A percentile compares a stretch with the other conserved stretches of the same genome.
Evolutionary conservation across 768 basidiomycete genomes (phyloP).

Genomic region (Filobasidium floriforme): DNA sequence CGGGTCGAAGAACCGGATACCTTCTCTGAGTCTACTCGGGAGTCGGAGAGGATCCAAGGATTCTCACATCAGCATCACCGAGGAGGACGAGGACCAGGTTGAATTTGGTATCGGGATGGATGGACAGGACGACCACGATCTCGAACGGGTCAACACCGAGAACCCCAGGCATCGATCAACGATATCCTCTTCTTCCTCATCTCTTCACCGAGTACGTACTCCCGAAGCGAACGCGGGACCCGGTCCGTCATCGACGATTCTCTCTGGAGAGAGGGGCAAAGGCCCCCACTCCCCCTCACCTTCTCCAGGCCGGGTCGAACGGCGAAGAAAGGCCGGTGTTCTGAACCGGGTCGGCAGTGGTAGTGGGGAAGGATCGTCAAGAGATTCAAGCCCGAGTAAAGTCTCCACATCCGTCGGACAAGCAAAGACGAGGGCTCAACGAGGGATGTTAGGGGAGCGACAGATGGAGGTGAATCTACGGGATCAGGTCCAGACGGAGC

Average conservation of each 20-base stretch:
- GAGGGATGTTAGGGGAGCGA: not conserved
- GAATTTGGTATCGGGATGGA: too few species aligned
- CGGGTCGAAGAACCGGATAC: not conserved
- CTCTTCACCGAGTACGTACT: too few species aligned
- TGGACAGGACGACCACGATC: too few species aligned
- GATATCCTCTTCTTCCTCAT: too few species aligned
- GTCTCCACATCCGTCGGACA: not conserved
- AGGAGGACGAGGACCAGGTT: not conserved
- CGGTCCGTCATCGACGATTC: not conserved
- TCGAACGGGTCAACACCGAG: too few species aligned
- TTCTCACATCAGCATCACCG: not conserved
- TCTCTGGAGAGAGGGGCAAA: not conserved
- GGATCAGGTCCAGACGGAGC: not conserved
- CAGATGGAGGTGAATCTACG: not conserved
- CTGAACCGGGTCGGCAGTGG: not conserved
- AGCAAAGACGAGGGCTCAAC: not conserved
- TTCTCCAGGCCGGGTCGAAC: slow-evolving; percentile 1
- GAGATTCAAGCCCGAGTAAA: not conserved
- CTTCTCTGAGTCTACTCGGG: slow-evolving; percentile 2
- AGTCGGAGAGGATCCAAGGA: not conserved
- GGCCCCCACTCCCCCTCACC: not conserved
- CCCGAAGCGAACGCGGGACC: not conserved
- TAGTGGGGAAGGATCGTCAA: slow-evolving; percentile 3
- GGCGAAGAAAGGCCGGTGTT: not conserved
- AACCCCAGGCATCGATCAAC: too few species aligned